These are phyloP conservation scores for Gnaphalium uliginosum DNA, from an alignment of 129 eudicot genomes.

Conservation along the genomic window DNA sequence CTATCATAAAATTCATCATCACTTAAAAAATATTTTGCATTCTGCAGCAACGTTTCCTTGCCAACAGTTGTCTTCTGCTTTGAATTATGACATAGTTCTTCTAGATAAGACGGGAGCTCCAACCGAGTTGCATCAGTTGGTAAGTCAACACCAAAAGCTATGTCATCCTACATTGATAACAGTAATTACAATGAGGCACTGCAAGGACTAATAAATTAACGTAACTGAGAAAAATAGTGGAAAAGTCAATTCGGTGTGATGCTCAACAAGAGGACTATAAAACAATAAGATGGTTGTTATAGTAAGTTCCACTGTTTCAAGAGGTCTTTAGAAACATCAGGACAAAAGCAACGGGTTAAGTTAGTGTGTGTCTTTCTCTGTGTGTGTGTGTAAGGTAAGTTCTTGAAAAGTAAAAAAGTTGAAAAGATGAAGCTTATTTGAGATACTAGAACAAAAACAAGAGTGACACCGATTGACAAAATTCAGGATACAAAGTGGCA, in stretches of 20 bases:
- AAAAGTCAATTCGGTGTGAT: slow-evolving; percentile 14
- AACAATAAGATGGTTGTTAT: slow-evolving; percentile 12
- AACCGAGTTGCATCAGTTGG: slow-evolving; percentile 29
- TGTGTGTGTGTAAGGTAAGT: background rate
- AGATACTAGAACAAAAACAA: background rate
- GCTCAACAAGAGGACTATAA: slow-evolving; percentile 1
- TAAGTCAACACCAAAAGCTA: slow-evolving; percentile 42
- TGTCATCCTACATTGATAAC: slow-evolving; percentile 42
- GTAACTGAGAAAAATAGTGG: background rate
- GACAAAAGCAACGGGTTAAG: background rate
- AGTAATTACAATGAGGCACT: slow-evolving; percentile 17
- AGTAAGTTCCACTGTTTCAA: background rate
- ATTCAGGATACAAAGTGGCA: background rate
- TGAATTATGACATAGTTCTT: slow-evolving; percentile 27
- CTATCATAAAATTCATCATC: slow-evolving; percentile 39
- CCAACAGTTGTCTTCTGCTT: slow-evolving; percentile 27
- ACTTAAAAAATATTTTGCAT: slow-evolving; percentile 28
- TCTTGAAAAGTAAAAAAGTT: no score
- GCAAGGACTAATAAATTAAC: slow-evolving; percentile 24
- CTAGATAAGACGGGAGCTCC: slow-evolving; percentile 40
- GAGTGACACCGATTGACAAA: background rate
- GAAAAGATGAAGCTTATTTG: background rate
- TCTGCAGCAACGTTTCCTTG: slow-evolving; percentile 32
- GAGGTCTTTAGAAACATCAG: slow-evolving; percentile 7
- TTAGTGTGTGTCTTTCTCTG: background rate